phyloP scores from a whole-genome alignment of 164 flowering plant genomes.

The Piper betle region DNA sequence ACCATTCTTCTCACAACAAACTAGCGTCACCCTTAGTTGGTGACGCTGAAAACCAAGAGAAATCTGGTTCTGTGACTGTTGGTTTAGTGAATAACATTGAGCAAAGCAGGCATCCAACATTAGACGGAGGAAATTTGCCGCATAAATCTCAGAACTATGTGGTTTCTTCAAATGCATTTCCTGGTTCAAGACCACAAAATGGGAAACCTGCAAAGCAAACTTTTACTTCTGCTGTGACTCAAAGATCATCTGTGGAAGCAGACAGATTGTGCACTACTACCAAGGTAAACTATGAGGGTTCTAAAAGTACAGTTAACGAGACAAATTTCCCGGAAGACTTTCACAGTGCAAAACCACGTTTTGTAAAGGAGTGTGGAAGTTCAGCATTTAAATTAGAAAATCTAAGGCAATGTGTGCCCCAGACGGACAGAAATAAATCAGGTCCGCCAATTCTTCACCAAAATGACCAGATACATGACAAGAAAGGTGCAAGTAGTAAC shows the following conservation, averaged over 20 bases:
- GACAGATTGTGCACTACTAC: constrained; percentile 15
- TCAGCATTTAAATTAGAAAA: constrained; percentile 19
- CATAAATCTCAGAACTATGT: constrained; percentile 20
- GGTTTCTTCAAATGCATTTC: constrained; percentile 37
- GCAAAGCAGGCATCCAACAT: constrained; percentile 36
- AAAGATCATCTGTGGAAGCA: constrained; percentile 22
- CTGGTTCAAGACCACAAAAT: constrained; percentile 28
- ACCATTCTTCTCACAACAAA: constrained; percentile 15
- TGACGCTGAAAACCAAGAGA: constrained; percentile 46
- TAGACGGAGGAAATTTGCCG: constrained; percentile 32
- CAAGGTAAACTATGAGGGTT: constrained; percentile 10
- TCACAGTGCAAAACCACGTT: constrained; percentile 6
- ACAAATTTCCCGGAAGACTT: constrained; percentile 14
- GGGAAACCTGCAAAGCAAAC: constrained; percentile 34
- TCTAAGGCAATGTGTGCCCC: constrained; percentile 24
- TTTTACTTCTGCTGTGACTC: constrained; percentile 18
- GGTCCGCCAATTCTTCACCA: constrained; percentile 14
- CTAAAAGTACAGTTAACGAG: constrained; percentile 26
- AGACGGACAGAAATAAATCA: constrained; percentile 19
- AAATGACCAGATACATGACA: constrained; percentile 21
- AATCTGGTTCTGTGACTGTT: constrained; percentile 64
- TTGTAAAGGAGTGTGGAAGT: constrained; percentile 11
- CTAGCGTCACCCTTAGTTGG: constrained; percentile 21
- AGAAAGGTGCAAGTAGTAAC: constrained; percentile 8
- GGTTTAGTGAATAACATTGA: constrained; percentile 51